Evolutionary conservation across 371 early-diverging fungal species (phyloP).

Genomic region (Mucor racemosus): DNA sequence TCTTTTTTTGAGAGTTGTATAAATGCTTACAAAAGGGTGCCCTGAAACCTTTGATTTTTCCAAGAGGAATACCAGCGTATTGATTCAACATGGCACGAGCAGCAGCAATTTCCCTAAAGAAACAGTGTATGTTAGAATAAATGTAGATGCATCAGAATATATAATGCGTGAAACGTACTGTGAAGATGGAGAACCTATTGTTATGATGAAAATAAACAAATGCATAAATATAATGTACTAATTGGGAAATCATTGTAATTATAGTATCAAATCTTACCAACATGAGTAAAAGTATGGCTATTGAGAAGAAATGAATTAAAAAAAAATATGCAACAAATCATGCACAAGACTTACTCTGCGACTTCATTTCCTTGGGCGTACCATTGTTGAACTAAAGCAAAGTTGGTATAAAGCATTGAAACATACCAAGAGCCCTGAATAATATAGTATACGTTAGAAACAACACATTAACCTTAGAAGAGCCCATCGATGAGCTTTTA

Average conservation of each 20-base stretch:
- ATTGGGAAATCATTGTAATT: neutral
- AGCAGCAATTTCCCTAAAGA: constrained; percentile 60
- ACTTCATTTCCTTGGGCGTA: constrained; percentile 77
- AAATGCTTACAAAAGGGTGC: constrained; percentile 66
- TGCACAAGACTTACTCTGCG: constrained; percentile 53
- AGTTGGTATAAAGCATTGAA: constrained; percentile 70
- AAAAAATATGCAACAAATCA: neutral
- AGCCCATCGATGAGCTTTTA: neutral
- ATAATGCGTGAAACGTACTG: constrained; percentile 35
- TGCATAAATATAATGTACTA: constrained; percentile 7
- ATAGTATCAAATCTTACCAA: constrained; percentile 33
- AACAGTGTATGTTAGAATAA: neutral
- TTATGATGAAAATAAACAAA: constrained; percentile 10
- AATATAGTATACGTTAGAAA: neutral
- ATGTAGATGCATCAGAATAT: neutral
- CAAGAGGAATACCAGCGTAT: constrained; percentile 68
- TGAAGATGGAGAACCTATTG: constrained; percentile 39
- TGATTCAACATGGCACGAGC: constrained; percentile 61
- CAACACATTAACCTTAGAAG: neutral
- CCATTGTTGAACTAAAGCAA: constrained; percentile 70
- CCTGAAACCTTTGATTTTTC: constrained; percentile 73
- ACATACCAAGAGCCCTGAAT: constrained; percentile 68
- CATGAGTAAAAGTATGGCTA: constrained; percentile 72
- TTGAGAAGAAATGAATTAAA: constrained; percentile 12
- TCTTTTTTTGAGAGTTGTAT: neutral